A percentile compares a stretch with the other conserved stretches of the same genome.
Conservation (phyloP, 495 filamentous ascomycete genomes). For the Podospora sp. region DNA sequence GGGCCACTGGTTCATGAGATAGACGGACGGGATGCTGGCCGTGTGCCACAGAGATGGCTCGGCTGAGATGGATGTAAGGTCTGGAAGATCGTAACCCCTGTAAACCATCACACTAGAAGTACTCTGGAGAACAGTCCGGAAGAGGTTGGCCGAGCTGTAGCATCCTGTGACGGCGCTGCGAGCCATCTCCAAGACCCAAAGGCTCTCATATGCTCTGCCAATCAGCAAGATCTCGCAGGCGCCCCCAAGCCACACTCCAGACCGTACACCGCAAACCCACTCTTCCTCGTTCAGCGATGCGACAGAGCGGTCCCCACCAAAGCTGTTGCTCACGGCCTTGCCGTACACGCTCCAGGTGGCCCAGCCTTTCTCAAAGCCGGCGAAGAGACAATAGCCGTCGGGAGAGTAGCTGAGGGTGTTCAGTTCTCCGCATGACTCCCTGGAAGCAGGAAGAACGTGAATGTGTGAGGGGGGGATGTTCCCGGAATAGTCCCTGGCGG, state of each 20-base stretch:
- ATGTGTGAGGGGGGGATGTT: conserved; percentile 90
- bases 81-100: conserved; percentile 86
- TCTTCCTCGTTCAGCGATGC: conserved; percentile 68
- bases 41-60: conserved; percentile 93
- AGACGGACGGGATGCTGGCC: conserved; percentile 79
- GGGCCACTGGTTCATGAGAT: conserved; percentile 89
- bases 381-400: conserved; percentile 95
- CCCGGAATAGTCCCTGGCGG: conserved; percentile 87
- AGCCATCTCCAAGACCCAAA: conserved; percentile 91
- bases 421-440: conserved; percentile 64
- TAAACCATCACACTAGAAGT: conserved; percentile 86
- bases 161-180: conserved; percentile 88
- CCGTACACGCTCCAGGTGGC: conserved; percentile 96
- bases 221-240: conserved; percentile 83
- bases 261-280: conserved; percentile 75
- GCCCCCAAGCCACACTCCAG: conserved; percentile 83
- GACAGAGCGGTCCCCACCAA: conserved; percentile 66
- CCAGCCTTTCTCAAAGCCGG: conserved; percentile 92
- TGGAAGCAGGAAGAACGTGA: conserved; percentile 66
- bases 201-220: conserved; percentile 65
- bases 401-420: conserved; percentile 85
- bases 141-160: conserved; percentile 86
- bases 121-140: conserved; percentile 84
- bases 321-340: conserved; percentile 81
- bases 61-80: conserved; percentile 87